Conservation (phyloP, 495 filamentous ascomycete genomes). For the Hypoxylon crocopeplum region DNA sequence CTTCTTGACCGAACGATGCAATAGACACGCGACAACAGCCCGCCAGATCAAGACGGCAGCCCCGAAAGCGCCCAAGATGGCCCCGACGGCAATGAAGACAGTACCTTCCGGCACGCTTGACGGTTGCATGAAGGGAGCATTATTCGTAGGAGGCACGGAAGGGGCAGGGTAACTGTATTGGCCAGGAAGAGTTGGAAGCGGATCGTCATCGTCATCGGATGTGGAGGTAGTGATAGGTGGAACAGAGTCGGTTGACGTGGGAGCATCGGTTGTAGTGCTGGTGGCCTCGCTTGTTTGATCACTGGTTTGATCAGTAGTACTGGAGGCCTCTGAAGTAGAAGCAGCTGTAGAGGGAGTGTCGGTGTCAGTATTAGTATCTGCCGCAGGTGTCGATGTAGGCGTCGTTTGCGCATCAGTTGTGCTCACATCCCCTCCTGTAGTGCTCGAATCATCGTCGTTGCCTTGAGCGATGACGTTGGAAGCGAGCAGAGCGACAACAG, state of each 20-base stretch:
- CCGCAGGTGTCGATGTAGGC: background rate
- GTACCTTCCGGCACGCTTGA: slow-evolving; percentile 92
- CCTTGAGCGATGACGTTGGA: slow-evolving; percentile 36
- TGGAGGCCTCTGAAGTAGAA: slow-evolving; percentile 9
- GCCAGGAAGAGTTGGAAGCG: slow-evolving; percentile 57
- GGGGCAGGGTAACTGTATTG: slow-evolving; percentile 62
- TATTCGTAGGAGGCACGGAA: slow-evolving; percentile 77
- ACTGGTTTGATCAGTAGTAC: no score
- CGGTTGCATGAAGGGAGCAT: slow-evolving; percentile 94
- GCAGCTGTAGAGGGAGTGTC: slow-evolving; percentile 27
- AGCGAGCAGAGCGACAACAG: slow-evolving; percentile 26
- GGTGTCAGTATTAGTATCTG: slow-evolving; percentile 26
- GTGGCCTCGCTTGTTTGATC: slow-evolving; percentile 7
- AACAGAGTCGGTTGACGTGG: slow-evolving; percentile 34
- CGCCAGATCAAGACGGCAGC: slow-evolving; percentile 86
- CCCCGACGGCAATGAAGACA: slow-evolving; percentile 93
- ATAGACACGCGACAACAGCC: slow-evolving; percentile 84
- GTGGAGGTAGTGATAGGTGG: slow-evolving; percentile 37
- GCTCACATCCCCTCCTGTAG: slow-evolving; percentile 7
- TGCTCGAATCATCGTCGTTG: slow-evolving; percentile 19
- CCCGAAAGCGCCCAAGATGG: slow-evolving; percentile 81
- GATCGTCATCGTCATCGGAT: slow-evolving; percentile 32
- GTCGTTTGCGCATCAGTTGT: background rate
- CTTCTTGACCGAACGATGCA: slow-evolving; percentile 86
- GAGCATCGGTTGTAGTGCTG: slow-evolving; percentile 6